Evolutionary conservation across 805 yeast species (phyloP).

Genomic region (Priceomyces carsonii): DNA sequence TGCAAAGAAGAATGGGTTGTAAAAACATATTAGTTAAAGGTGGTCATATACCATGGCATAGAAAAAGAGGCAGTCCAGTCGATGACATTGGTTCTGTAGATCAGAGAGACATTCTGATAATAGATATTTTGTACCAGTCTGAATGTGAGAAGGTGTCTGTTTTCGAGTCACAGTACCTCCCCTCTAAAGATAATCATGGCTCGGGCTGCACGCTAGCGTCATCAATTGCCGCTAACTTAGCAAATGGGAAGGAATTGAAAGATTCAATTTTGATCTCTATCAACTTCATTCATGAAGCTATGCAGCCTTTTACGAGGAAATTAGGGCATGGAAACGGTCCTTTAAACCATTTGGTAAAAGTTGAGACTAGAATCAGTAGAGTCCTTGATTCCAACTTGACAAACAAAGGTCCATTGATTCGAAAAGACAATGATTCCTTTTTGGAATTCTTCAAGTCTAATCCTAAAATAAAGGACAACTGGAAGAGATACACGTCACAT

Average conservation of each 20-base stretch:
- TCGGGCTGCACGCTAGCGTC: slow-evolving; percentile 90
- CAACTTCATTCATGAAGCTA: slow-evolving; percentile 67
- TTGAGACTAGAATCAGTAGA: slow-evolving; percentile 12
- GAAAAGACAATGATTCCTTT: slow-evolving; percentile 16
- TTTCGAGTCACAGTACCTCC: slow-evolving; percentile 47
- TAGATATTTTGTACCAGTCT: slow-evolving; percentile 57
- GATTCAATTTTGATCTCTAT: slow-evolving; percentile 59
- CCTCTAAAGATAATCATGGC: slow-evolving; percentile 71
- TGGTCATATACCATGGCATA: slow-evolving; percentile 63
- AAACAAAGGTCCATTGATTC: slow-evolving; percentile 3
- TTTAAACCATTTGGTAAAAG: slow-evolving; percentile 60
- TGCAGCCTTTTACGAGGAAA: slow-evolving; percentile 42
- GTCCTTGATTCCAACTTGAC: slow-evolving; percentile 8
- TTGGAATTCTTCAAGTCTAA: slow-evolving; percentile 55
- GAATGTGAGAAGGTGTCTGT: slow-evolving; percentile 33
- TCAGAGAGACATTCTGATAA: slow-evolving; percentile 31
- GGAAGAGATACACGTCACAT: slow-evolving; percentile 63
- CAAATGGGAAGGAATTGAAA: slow-evolving; percentile 48
- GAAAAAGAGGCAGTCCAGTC: slow-evolving; percentile 13
- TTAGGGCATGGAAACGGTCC: slow-evolving; percentile 70
- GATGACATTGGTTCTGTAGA: background rate
- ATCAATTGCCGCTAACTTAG: slow-evolving; percentile 74
- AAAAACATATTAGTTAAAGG: slow-evolving; percentile 71
- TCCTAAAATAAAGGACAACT: slow-evolving; percentile 51
- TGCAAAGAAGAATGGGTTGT: slow-evolving; percentile 38